Evolutionary conservation across 805 yeast species (phyloP).

Genomic region (Yarrowia divulgata): DNA sequence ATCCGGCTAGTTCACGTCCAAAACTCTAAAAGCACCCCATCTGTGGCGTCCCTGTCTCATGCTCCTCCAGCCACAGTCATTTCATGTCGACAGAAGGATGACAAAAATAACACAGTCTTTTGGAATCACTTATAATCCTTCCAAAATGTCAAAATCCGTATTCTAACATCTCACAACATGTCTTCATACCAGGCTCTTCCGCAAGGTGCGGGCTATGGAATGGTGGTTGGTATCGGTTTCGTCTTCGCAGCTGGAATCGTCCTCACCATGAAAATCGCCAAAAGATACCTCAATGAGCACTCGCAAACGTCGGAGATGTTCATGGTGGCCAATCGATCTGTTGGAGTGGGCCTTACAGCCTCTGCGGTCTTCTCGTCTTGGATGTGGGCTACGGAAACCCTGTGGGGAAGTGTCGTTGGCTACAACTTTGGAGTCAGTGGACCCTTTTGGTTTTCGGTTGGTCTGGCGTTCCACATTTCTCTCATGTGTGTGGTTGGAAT

Average conservation of each 20-base stretch:
- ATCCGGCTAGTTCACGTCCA: not conserved
- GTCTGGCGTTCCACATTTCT: constrained; percentile 78
- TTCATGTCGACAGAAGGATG: constrained; percentile 5
- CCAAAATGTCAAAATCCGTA: not conserved
- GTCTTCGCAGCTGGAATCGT: constrained; percentile 58
- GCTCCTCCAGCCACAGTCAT: constrained; percentile 4
- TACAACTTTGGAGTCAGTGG: constrained; percentile 60
- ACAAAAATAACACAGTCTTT: not conserved
- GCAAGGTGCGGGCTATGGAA: constrained; percentile 78
- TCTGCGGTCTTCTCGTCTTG: constrained; percentile 58
- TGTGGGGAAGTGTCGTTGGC: constrained; percentile 53
- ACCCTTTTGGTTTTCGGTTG: constrained; percentile 76
- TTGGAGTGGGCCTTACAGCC: constrained; percentile 55
- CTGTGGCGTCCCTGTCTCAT: constrained; percentile 34
- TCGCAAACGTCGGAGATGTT: constrained; percentile 46
- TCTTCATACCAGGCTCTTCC: not conserved
- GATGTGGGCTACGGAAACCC: constrained; percentile 58
- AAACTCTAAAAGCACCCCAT: constrained; percentile 33
- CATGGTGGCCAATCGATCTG: constrained; percentile 53
- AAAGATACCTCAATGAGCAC: constrained; percentile 43
- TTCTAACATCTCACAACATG: not conserved
- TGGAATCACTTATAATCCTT: not conserved
- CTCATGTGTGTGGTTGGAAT: constrained; percentile 77
- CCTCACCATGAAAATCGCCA: constrained; percentile 45
- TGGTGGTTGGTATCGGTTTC: constrained; percentile 80